Evolutionary conservation across 805 yeast genomes (phyloP).

Genomic region (Candida berthetii): DNA sequence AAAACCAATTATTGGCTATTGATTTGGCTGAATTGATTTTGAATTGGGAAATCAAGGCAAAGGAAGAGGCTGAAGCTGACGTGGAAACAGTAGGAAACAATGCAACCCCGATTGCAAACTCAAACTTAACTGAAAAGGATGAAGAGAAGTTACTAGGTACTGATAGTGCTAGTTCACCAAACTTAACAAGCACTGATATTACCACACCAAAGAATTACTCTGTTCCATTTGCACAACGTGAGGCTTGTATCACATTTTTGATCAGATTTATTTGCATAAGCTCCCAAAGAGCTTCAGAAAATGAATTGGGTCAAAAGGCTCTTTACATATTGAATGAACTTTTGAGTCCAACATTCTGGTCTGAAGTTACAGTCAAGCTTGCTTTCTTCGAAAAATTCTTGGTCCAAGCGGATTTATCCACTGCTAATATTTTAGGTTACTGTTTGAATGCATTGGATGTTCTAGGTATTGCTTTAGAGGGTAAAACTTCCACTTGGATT

Average conservation of each 20-base stretch:
- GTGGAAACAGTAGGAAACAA: conserved; percentile 5
- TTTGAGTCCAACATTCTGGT: conserved; percentile 72
- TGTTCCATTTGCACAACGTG: conserved; percentile 75
- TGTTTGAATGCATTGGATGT: conserved; percentile 92
- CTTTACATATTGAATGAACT: conserved; percentile 70
- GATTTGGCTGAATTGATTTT: conserved; percentile 83
- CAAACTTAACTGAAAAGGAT: conserved; percentile 20
- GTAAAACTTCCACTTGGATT: conserved; percentile 77
- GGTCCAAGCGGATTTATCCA: conserved; percentile 66
- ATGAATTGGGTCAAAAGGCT: conserved; percentile 76
- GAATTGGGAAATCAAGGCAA: conserved; percentile 71
- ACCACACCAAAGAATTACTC: conserved; percentile 44
- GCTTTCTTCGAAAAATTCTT: conserved; percentile 85
- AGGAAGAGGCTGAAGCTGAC: conserved; percentile 9
- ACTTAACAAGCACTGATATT: conserved; percentile 26
- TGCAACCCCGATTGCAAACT: conserved; percentile 25
- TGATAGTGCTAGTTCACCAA: conserved; percentile 10
- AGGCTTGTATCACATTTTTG: conserved; percentile 84
- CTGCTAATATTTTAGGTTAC: conserved; percentile 65
- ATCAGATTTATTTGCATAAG: conserved; percentile 85
- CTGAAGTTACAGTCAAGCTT: conserved; percentile 82
- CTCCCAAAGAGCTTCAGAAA: conserved; percentile 78
- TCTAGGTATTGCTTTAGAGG: conserved; percentile 72
- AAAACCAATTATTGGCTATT: conserved; percentile 80
- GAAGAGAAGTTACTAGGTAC: conserved; percentile 14